Percentiles rank a stretch among this genome's conserved stretches.
phyloP scores from a whole-genome alignment of 2,329 filamentous ascomycete species.

The Aspergillus proliferans region DNA sequence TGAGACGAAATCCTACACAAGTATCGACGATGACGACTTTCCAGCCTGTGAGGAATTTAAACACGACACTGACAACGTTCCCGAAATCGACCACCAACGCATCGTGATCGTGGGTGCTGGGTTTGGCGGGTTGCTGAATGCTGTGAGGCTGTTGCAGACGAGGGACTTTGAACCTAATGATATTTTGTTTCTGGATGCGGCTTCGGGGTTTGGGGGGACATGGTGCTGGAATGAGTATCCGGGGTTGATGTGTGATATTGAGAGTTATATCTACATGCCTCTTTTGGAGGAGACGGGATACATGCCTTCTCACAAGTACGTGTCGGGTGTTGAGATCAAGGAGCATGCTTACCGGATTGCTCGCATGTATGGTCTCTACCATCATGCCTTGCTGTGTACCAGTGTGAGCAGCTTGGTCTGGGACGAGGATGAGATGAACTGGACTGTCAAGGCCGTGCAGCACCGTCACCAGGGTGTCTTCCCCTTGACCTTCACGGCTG shows the following conservation, averaged over 20 bases:
- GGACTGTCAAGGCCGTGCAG: constrained; percentile 4
- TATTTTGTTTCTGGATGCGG: constrained; percentile 10
- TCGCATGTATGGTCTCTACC: constrained; percentile 38
- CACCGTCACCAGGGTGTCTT: not conserved
- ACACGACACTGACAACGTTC: not conserved
- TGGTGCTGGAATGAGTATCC: constrained; percentile 49
- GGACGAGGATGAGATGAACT: constrained; percentile 3
- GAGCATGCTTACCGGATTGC: constrained; percentile 7
- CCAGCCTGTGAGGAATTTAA: no score
- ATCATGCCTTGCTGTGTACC: constrained; percentile 44
- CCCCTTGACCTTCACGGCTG: constrained; percentile 11
- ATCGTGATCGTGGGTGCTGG: constrained; percentile 40
- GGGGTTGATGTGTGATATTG: constrained; percentile 50
- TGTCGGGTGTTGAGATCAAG: constrained; percentile 6
- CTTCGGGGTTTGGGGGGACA: constrained; percentile 12
- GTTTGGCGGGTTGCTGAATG: constrained; percentile 39
- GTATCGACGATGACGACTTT: not conserved
- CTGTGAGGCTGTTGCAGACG: constrained; percentile 34
- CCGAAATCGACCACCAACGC: not conserved
- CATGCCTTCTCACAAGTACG: constrained; percentile 6
- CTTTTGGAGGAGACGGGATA: constrained; percentile 12
- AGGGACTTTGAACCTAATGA: constrained; percentile 20
- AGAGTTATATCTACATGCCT: constrained; percentile 39
- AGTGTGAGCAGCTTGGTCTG: constrained; percentile 23
- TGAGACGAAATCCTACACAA: not conserved